A percentile compares a stretch with the other conserved stretches of the same genome.
Evolutionary conservation across 306 rosid genomes (phyloP).

Genomic region (Spatholobus suberectus): DNA sequence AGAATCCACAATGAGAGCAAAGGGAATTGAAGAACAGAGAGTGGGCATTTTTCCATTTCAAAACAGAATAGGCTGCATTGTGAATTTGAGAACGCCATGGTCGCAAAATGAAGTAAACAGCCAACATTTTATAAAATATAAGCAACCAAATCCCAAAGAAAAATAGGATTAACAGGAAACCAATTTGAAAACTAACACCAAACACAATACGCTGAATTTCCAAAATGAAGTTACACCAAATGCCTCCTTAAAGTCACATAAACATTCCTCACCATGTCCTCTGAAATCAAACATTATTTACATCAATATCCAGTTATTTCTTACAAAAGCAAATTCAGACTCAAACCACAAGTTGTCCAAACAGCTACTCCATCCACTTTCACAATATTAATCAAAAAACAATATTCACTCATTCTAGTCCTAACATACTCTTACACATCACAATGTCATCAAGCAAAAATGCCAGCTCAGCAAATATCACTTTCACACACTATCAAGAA

Average conservation of each 20-base stretch:
- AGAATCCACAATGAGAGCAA: background rate
- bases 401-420: background rate
- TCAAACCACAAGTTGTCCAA: background rate
- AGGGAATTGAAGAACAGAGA: background rate
- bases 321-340: background rate
- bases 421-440: background rate
- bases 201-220: background rate
- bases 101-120: background rate
- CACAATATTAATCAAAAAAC: background rate
- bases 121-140: background rate
- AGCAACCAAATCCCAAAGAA: background rate
- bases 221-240: conserved; percentile 1
- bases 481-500: background rate
- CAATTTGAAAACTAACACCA: background rate
- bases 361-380: conserved; percentile 2
- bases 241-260: conserved; percentile 1
- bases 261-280: background rate
- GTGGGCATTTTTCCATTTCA: background rate
- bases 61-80: background rate
- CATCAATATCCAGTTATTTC: background rate
- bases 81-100: background rate
- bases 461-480: background rate
- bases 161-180: background rate
- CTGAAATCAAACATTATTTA: background rate
- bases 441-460: background rate